Base-by-base conservation (phyloP, 106 monocot species). In the Xerophyta viscosa region DNA sequence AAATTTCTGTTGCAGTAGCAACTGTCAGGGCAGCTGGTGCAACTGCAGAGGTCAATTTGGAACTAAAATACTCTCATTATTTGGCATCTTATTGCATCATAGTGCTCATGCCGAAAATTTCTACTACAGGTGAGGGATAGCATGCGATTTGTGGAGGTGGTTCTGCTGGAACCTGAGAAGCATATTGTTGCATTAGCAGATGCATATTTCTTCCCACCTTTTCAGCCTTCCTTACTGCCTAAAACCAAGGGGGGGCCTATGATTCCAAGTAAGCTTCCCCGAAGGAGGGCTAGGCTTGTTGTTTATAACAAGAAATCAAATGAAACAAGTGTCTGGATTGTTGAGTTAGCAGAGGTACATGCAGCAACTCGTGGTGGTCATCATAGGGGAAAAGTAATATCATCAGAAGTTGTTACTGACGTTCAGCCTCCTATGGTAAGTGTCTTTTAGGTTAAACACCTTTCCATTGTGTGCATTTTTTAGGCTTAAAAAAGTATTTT, bases 21-120 rank as follows among this genome's bases (percentile, higher is more conserved):
- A 98, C 96, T 60, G 96, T 98, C 22, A 81, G 96, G 60, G 85
- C 96, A 68, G 81, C 96, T 58, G 96, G 96, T 36, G 71, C 78
- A 36, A 89, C 88, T 31, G 88, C 96, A 56, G 96, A 98, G 89
- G 96, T 96, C n/a, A n/a, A n/a, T n/a, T n/a, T n/a, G n/a, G n/a
- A n/a, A n/a, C n/a, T n/a, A n/a, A n/a, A n/a, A n/a, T n/a, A n/a
- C n/a, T n/a, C n/a, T n/a, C n/a, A n/a, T n/a, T n/a, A n/a, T n/a
- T n/a, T n/a, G n/a, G n/a, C n/a, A n/a, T n/a, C n/a, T n/a, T n/a
- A n/a, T n/a, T n/a, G n/a, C 27, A 19, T 54, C 9, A 17, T 29
- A 13, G 15, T 19, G 7, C 14, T 28, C 19, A 17, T 0, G 17
- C 3, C 9, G 26, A 7, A 27, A 19, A 31, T 4, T 25, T 31